Evolutionary conservation across 108 stramenopile species (phyloP).

Genomic region (Aurantiochytrium sp.): DNA sequence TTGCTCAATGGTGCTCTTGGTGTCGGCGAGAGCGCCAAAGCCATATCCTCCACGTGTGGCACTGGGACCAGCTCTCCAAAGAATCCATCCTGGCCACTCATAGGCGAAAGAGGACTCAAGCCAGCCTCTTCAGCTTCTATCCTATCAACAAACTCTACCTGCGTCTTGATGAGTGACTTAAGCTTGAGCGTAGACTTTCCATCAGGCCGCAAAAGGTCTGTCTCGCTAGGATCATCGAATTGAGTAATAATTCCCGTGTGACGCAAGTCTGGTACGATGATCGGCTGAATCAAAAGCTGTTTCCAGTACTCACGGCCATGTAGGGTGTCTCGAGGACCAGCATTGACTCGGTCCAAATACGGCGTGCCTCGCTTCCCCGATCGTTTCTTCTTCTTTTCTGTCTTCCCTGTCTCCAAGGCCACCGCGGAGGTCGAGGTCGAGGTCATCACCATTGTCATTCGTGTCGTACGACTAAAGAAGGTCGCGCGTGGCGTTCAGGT

Average conservation of each 20-base stretch:
- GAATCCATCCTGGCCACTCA: neutral
- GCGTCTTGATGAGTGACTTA: neutral
- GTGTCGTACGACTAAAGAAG: too few species aligned
- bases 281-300: neutral
- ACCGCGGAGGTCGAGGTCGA: too few species aligned
- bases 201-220: neutral
- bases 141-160: neutral
- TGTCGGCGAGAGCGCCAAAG: neutral
- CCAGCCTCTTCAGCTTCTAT: neutral
- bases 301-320: neutral
- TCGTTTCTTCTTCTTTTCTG: neutral
- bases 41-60: neutral
- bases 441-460: too few species aligned
- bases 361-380: neutral
- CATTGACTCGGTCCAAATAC: neutral
- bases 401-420: neutral
- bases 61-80: neutral
- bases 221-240: neutral
- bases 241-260: neutral
- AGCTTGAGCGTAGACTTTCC: constrained; percentile 10
- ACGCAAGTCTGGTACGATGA: neutral
- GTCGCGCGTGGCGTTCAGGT: too few species aligned
- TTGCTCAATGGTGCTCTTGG: neutral
- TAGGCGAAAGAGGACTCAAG: neutral
- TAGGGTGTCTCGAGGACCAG: neutral